A percentile compares a stretch with the other conserved stretches of the same genome.
Conservation (phyloP, 208 protist genomes). For the Vickermania ingenoplastis region DNA sequence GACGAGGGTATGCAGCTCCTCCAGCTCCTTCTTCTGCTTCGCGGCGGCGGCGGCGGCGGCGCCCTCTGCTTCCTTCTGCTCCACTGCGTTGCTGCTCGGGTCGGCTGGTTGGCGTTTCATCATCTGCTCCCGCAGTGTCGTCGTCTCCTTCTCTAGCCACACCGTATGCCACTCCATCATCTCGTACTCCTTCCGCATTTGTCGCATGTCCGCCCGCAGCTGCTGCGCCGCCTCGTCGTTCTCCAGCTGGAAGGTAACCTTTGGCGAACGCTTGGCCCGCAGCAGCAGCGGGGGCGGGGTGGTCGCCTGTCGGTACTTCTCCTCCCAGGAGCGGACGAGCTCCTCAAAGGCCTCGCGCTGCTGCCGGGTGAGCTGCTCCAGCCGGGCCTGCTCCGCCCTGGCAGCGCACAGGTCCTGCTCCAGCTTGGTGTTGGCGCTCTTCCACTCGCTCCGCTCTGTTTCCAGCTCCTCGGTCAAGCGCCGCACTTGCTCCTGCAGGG, state of each 20-base stretch:
- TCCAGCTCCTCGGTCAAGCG: not conserved
- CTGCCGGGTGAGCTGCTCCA: not conserved
- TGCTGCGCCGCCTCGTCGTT: not conserved
- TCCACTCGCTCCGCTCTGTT: not conserved
- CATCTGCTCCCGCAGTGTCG: not conserved
- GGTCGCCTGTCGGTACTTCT: not conserved
- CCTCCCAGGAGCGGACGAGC: not conserved
- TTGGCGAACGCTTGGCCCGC: not conserved
- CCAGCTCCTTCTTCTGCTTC: not conserved
- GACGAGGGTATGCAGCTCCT: not conserved
- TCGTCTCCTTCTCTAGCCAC: not conserved
- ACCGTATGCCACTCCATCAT: not conserved
- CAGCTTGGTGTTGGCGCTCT: not conserved
- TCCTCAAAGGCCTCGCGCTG: not conserved
- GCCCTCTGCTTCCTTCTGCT: not conserved
- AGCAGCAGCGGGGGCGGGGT: not conserved
- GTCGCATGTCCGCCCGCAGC: not conserved
- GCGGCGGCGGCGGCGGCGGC: not conserved
- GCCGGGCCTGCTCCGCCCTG: not conserved
- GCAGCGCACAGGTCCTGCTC: not conserved
- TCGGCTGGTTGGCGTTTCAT: not conserved
- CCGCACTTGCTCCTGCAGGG: not conserved
- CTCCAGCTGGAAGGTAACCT: not conserved
- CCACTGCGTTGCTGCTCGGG: not conserved
- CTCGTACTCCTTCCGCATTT: constrained; percentile 1